phyloP scores from a whole-genome alignment of 75 land plant genomes.

The Pinus tabuliformis region DNA sequence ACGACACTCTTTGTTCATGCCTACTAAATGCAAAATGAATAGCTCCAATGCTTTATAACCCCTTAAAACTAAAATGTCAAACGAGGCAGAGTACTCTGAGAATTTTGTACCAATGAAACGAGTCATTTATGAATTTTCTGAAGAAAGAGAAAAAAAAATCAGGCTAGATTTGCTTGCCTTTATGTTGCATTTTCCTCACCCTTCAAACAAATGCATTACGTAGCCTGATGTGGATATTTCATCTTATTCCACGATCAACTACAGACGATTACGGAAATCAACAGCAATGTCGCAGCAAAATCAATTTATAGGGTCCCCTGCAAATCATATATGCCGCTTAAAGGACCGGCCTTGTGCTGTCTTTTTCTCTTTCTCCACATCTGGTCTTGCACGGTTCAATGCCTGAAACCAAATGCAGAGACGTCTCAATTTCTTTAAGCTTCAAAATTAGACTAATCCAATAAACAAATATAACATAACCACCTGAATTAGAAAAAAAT shows the following conservation, averaged over 20 bases:
- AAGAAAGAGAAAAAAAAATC: conserved; percentile 3
- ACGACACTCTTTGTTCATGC: not conserved
- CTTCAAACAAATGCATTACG: not conserved
- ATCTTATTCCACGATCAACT: not conserved
- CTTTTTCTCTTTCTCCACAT: conserved; percentile 53
- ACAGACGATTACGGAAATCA: not conserved
- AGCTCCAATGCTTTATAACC: not conserved
- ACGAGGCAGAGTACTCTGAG: not conserved
- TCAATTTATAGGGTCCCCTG: not conserved
- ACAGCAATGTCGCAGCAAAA: not conserved
- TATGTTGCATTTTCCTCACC: not conserved
- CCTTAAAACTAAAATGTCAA: not conserved
- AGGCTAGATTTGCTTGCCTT: not conserved
- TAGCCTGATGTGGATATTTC: conserved; percentile 9
- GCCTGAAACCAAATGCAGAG: conserved; percentile 44
- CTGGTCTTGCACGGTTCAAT: conserved; percentile 85
- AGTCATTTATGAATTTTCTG: not conserved
- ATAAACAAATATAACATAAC: too few species aligned
- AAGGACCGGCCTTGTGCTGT: conserved; percentile 52
- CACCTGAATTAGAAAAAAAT: too few species aligned
- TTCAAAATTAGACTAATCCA: too few species aligned
- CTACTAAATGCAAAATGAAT: not conserved
- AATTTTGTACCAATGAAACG: not conserved
- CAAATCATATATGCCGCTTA: conserved; percentile 44
- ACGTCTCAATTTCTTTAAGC: too few species aligned